Conservation (phyloP, 768 basidiomycete species). For the Russula dissimulans region DNA sequence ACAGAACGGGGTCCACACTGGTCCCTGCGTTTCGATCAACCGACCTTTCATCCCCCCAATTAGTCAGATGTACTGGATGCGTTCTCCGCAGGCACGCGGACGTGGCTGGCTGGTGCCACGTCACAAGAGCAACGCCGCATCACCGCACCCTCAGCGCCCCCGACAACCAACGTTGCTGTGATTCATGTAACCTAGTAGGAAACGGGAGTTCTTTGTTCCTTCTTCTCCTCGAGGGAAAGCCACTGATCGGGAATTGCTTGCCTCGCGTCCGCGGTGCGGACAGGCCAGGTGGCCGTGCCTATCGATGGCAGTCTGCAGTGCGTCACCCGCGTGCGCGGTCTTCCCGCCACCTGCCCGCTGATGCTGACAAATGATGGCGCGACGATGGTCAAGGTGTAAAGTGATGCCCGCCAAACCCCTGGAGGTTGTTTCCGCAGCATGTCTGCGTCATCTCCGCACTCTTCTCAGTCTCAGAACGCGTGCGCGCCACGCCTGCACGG, state of each 20-base stretch:
- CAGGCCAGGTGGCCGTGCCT: slow-evolving; percentile 14
- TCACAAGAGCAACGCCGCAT: slow-evolving; percentile 14
- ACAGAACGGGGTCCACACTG: neutral
- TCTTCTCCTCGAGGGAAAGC: slow-evolving; percentile 3
- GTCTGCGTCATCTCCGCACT: slow-evolving; percentile 17
- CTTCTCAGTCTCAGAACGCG: slow-evolving; percentile 2
- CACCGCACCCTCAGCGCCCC: slow-evolving; percentile 18
- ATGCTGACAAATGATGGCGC: slow-evolving; percentile 9
- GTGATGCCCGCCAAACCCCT: slow-evolving; percentile 8
- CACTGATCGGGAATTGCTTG: slow-evolving; percentile 17
- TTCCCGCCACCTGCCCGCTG: slow-evolving; percentile 14
- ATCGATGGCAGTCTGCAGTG: slow-evolving; percentile 15
- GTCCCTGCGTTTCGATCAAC: slow-evolving; percentile 6
- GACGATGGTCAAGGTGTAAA: slow-evolving; percentile 1
- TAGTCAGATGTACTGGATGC: neutral
- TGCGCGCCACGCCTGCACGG: slow-evolving; percentile 10
- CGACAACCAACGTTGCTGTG: slow-evolving; percentile 13
- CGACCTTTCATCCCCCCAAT: neutral
- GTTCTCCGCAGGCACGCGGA: slow-evolving; percentile 6
- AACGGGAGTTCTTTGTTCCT: slow-evolving; percentile 14
- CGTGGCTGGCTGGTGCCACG: slow-evolving; percentile 12
- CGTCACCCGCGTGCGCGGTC: slow-evolving; percentile 9
- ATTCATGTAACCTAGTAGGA: slow-evolving; percentile 3
- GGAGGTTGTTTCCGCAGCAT: slow-evolving; percentile 14
- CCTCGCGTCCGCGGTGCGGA: slow-evolving; percentile 17